Evolutionary conservation across 176 grass and related monocot species (phyloP).

Genomic region (Lolium multiflorum): DNA sequence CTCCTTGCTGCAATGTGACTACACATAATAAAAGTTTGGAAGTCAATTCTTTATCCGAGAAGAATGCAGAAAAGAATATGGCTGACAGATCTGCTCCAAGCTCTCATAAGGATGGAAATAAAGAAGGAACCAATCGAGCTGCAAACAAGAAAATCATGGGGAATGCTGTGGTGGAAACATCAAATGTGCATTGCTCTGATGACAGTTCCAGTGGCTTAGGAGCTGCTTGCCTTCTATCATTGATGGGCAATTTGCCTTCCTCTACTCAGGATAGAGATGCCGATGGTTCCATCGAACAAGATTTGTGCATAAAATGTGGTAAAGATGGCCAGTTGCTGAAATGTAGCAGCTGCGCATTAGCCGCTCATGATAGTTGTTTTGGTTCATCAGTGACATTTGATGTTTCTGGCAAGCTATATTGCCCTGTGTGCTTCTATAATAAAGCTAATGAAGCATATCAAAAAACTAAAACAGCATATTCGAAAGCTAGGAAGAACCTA

Average conservation of each 20-base stretch:
- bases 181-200: conserved; percentile 29
- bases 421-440: conserved; percentile 52
- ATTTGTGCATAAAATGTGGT: conserved; percentile 60
- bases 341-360: conserved; percentile 44
- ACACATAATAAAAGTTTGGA: conserved; percentile 39
- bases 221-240: conserved; percentile 33
- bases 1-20: conserved; percentile 27
- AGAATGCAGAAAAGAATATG: conserved; percentile 25
- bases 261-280: conserved; percentile 26
- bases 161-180: conserved; percentile 34
- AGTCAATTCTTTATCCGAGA: conserved; percentile 12
- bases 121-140: background rate
- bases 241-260: conserved; percentile 9
- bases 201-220: conserved; percentile 34
- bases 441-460: conserved; percentile 52
- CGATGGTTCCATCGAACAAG: conserved; percentile 39
- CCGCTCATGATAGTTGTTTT: background rate
- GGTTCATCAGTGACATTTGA: background rate
- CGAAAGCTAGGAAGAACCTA: conserved; percentile 39
- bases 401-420: conserved; percentile 42
- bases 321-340: conserved; percentile 55
- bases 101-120: conserved; percentile 12
- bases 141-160: conserved; percentile 16
- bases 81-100: conserved; percentile 21
- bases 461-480: conserved; percentile 45